Evolutionary conservation across 306 rosid species (phyloP).

Genomic region (Arachis hypogaea): DNA sequence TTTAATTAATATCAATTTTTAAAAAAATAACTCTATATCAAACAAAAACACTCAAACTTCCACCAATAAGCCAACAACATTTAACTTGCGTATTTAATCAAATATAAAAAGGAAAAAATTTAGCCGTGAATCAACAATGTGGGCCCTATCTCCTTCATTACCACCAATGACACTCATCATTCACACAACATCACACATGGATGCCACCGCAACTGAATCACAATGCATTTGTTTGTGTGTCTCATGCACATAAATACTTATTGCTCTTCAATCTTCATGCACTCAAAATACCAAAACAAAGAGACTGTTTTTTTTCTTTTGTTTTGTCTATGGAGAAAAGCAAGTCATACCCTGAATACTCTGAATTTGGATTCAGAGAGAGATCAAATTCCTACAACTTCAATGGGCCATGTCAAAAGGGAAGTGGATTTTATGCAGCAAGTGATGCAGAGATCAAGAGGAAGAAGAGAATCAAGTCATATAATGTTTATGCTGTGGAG

Average conservation of each 20-base stretch:
- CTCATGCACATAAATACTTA: slow-evolving; percentile 19
- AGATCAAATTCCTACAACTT: slow-evolving; percentile 63
- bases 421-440: slow-evolving; percentile 55
- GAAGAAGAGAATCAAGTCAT: slow-evolving; percentile 76
- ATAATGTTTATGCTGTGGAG: slow-evolving; percentile 59
- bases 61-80: too few species aligned
- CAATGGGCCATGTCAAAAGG: slow-evolving; percentile 65
- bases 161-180: slow-evolving; percentile 38
- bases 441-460: slow-evolving; percentile 71
- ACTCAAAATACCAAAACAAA: background rate
- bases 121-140: too few species aligned
- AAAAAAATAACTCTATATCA: too few species aligned
- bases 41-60: too few species aligned
- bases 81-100: too few species aligned
- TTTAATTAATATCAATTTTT: too few species aligned
- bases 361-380: slow-evolving; percentile 60
- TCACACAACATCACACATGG: slow-evolving; percentile 62
- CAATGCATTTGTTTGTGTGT: slow-evolving; percentile 4
- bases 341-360: slow-evolving; percentile 59
- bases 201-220: slow-evolving; percentile 53
- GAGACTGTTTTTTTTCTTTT: background rate
- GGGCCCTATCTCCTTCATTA: background rate
- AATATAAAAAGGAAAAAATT: too few species aligned
- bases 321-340: slow-evolving; percentile 63
- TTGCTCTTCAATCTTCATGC: slow-evolving; percentile 33